phyloP scores from a whole-genome alignment of 306 rosid species.

The Trifolium repens region DNA sequence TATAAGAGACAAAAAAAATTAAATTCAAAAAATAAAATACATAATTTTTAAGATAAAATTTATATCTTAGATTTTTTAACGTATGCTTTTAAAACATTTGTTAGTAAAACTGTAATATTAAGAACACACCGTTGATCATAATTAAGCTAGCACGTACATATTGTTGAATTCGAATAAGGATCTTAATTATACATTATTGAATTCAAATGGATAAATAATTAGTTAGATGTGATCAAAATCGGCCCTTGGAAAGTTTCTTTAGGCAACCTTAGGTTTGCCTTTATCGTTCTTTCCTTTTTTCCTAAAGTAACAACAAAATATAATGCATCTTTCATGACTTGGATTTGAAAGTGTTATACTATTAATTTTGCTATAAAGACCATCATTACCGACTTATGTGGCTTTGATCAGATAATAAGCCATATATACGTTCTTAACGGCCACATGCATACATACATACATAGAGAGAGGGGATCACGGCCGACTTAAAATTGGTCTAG shows the following conservation, averaged over 20 bases:
- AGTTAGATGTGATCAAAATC: slow-evolving; percentile 18
- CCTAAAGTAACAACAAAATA: slow-evolving; percentile 55
- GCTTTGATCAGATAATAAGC: slow-evolving; percentile 13
- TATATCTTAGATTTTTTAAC: too few relatives aligned
- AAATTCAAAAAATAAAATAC: too few relatives aligned
- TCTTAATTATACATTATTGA: slow-evolving; percentile 12
- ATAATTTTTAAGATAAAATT: too few relatives aligned
- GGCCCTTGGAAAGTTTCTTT: slow-evolving; percentile 42
- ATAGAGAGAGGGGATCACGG: too few relatives aligned
- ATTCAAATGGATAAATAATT: slow-evolving; percentile 38
- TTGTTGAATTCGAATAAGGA: not conserved
- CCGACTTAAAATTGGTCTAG: too few relatives aligned
- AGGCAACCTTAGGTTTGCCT: slow-evolving; percentile 48
- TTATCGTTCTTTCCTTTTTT: slow-evolving; percentile 51
- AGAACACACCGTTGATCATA: not conserved
- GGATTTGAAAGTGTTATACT: slow-evolving; percentile 43
- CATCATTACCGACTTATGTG: slow-evolving; percentile 25
- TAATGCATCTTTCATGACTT: slow-evolving; percentile 49
- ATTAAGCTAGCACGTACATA: not conserved
- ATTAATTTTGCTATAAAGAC: slow-evolving; percentile 39
- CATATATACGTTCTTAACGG: not conserved
- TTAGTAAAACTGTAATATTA: not conserved
- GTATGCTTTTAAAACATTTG: too few relatives aligned
- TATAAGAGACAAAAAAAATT: too few relatives aligned
- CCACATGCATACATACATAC: too few relatives aligned